Evolutionary conservation across 768 basidiomycete genomes (phyloP), one percentile per base, ranked within the genome.

Genomic region (Boletus rex-veris): DNA sequence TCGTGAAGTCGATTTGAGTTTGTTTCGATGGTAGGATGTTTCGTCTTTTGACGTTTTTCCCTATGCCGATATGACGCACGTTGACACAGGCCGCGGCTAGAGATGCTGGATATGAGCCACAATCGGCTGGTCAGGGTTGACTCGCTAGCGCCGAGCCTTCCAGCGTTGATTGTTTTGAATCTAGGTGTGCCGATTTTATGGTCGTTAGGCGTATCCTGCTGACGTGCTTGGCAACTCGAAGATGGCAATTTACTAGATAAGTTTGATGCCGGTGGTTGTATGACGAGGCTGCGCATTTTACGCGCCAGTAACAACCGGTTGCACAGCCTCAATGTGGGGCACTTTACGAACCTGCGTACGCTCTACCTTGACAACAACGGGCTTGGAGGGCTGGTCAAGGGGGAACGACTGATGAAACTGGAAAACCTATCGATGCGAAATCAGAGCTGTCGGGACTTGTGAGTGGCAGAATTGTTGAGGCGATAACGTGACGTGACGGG

Each of bases 361-460:
- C 81, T 99, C 14, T 98, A 97, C 70, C 83, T 90, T 71, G 97
- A 99, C 76, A 85, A 86, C 70, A 96, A 97, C 67, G 69, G 70
- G 38, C 75, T 91, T 31, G 72, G 68, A 31, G 65, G 73, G 44
- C 67, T 89, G 46, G 69, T 63, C 43, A 82, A 81, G 68, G 73
- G 82, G 64, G 77, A 81, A 56, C 76, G 80, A 15, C 73, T 90
- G 61, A 73, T 69, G 47, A 89, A 83, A 71, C 75, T 99, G 65
- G 94, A 98, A 72, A 92, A 92, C 64, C 77, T 99, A 48, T 94
- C 91, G 65, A 60, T 98, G 75, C 81, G 97, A 70, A 92, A 93
- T 72, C 96, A 99, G 73, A 78, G 80, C 65, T 85, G 84, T 58
- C 76, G 80, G 41, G 81, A 80, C 52, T 71, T 93, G 90, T 90